Percentiles rank a stretch among this genome's conserved stretches.
phyloP scores from a whole-genome alignment of 805 yeast genomes.

The Yamadazyma kitorensis region DNA sequence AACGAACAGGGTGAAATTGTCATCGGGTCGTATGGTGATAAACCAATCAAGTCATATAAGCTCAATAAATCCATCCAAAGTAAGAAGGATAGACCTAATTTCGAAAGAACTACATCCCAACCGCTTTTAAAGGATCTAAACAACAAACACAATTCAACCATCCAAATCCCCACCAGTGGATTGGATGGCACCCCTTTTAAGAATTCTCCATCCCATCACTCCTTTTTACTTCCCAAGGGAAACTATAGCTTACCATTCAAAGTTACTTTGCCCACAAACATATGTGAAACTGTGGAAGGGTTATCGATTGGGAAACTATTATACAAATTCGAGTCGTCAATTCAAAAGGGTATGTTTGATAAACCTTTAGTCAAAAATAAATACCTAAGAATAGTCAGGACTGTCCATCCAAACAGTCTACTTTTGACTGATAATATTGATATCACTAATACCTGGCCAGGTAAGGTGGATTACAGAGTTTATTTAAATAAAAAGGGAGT shows the following conservation, averaged over 20 bases:
- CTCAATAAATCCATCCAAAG: constrained; percentile 5
- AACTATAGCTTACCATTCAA: constrained; percentile 51
- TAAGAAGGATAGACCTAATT: constrained; percentile 7
- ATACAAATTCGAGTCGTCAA: constrained; percentile 41
- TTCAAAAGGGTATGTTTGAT: constrained; percentile 43
- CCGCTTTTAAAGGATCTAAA: constrained; percentile 15
- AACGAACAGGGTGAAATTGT: constrained; percentile 34
- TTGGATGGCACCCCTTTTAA: constrained; percentile 46
- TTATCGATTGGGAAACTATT: constrained; percentile 39
- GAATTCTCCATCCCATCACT: constrained; percentile 22
- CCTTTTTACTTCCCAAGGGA: constrained; percentile 47
- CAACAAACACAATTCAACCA: constrained; percentile 6
- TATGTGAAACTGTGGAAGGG: constrained; percentile 53
- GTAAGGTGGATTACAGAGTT: constrained; percentile 50
- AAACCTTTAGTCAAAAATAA: constrained; percentile 31
- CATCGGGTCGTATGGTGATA: constrained; percentile 43
- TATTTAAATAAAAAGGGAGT: constrained; percentile 41
- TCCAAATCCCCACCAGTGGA: constrained; percentile 33
- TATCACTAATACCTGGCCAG: constrained; percentile 51
- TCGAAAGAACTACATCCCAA: constrained; percentile 29
- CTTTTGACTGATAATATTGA: constrained; percentile 42
- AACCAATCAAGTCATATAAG: constrained; percentile 22
- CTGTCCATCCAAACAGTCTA: constrained; percentile 39
- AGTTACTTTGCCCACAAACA: constrained; percentile 42
- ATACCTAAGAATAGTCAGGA: constrained; percentile 43